Conservation (phyloP, 1,139 yeast species). For the Sugiyamaella xylanicola region DNA sequence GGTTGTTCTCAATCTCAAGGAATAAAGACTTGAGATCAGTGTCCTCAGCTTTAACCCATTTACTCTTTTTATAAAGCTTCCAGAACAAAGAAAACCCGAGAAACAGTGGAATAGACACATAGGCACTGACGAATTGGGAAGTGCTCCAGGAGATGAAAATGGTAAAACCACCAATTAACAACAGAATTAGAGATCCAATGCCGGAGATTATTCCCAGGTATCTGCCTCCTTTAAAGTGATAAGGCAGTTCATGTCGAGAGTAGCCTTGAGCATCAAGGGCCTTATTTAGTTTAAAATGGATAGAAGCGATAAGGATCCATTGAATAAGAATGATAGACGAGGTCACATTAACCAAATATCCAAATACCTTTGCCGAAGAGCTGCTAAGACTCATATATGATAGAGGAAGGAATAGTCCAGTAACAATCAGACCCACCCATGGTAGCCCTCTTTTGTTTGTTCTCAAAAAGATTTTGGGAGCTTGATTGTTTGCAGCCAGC, state of each 20-base stretch:
- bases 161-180: slow-evolving; percentile 20
- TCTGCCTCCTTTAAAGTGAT: slow-evolving; percentile 65
- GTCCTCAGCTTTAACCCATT: slow-evolving; percentile 14
- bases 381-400: slow-evolving; percentile 59
- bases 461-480: slow-evolving; percentile 72
- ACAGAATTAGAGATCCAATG: slow-evolving; percentile 11
- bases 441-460: slow-evolving; percentile 79
- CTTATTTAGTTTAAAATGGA: slow-evolving; percentile 76
- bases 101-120: slow-evolving; percentile 61
- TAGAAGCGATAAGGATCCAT: slow-evolving; percentile 75
- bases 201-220: slow-evolving; percentile 19
- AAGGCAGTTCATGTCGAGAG: slow-evolving; percentile 66
- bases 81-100: slow-evolving; percentile 48
- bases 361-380: slow-evolving; percentile 64
- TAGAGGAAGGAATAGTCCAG: slow-evolving; percentile 63
- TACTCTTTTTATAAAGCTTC: slow-evolving; percentile 19
- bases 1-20: slow-evolving; percentile 12
- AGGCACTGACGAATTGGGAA: slow-evolving; percentile 61
- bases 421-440: slow-evolving; percentile 60
- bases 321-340: slow-evolving; percentile 84
- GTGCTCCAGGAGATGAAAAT: slow-evolving; percentile 28
- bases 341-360: slow-evolving; percentile 83
- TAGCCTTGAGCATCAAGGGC: slow-evolving; percentile 72
- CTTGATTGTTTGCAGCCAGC: slow-evolving; percentile 77
- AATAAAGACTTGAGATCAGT: slow-evolving; percentile 18